Evolutionary conservation across 495 filamentous ascomycete genomes (phyloP), one percentile per base, ranked within the genome.

Genomic region (Tuber brumale): DNA sequence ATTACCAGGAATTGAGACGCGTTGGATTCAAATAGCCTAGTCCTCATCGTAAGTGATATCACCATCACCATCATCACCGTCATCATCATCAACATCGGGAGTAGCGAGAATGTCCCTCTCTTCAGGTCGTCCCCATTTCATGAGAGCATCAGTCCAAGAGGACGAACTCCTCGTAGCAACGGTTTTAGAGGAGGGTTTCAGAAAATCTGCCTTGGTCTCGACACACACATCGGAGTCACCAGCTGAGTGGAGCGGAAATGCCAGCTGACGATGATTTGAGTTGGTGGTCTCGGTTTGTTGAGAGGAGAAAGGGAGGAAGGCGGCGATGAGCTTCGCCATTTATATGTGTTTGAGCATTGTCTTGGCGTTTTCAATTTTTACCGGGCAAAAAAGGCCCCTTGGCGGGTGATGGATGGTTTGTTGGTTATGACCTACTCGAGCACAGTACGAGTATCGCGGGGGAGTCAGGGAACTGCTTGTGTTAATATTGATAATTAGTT

Each of bases 101-200:
- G 74, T 31, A 72, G 70, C 69, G 70, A 75, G 77, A 80, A 83
- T 94, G 92, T 94, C 85, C 89, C 92, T 89, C 86, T 90, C 91
- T 88, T 91, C 89, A 97, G 95, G 95, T 98, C 94, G 94, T 97
- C 95, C 94, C 85, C 93, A 90, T 87, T 90, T 98, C 95, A 94
- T 98, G 95, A 93, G 85, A 88, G 91, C 93, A 84, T 87, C 84
- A 84, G 79, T 75, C 78, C 41, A 69, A 75, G 37, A 76, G 72
- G 83, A 84, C 83, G 83, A 82, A 88, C 90, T 93, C 92, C 95
- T 98, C 95, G 92, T 93, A 92, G 93, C 90, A 90, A 97, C 94
- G 95, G 95, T 98, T 98, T 98, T 98, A 93, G 88, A 93, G 91
- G 92, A 89, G 91, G 89, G 87, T 86, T 86, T 82, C 80, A 81